Evolutionary conservation across 1,139 yeast genomes (phyloP).

Genomic region (Diutina scorzettiae): DNA sequence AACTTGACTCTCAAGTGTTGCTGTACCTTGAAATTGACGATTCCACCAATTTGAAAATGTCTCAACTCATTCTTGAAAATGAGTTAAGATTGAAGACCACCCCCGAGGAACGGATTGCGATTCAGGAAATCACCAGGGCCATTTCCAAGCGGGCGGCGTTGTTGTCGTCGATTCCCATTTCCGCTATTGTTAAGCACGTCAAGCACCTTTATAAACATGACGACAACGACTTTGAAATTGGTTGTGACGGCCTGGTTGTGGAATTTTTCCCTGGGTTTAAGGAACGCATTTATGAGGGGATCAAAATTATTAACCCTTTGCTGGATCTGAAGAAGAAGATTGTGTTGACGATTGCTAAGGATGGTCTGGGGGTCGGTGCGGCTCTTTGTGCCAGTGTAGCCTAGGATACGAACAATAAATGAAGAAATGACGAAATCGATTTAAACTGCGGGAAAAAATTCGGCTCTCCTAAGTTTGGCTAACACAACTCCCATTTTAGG

Average conservation of each 20-base stretch:
- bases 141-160: slow-evolving; percentile 78
- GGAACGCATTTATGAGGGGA: slow-evolving; percentile 63
- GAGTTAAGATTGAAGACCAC: slow-evolving; percentile 57
- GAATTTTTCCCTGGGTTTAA: slow-evolving; percentile 87
- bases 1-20: slow-evolving; percentile 68
- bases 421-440: no score
- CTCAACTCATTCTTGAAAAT: slow-evolving; percentile 53
- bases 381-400: slow-evolving; percentile 63
- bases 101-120: slow-evolving; percentile 53
- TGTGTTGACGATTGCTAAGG: slow-evolving; percentile 72
- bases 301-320: slow-evolving; percentile 57
- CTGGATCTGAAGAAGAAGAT: slow-evolving; percentile 60
- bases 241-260: slow-evolving; percentile 90
- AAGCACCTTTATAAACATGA: slow-evolving; percentile 30
- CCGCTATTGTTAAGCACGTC: slow-evolving; percentile 47
- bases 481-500: no score
- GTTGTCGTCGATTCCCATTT: slow-evolving; percentile 77
- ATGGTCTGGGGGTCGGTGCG: slow-evolving; percentile 95
- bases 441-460: no score
- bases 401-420: no score
- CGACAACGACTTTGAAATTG: slow-evolving; percentile 69
- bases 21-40: slow-evolving; percentile 78
- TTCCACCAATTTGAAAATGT: slow-evolving; percentile 53
- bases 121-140: slow-evolving; percentile 63
- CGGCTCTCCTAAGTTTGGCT: no score